Base-by-base conservation (phyloP, 345 rosid species). In the Hypericum androsaemum region DNA sequence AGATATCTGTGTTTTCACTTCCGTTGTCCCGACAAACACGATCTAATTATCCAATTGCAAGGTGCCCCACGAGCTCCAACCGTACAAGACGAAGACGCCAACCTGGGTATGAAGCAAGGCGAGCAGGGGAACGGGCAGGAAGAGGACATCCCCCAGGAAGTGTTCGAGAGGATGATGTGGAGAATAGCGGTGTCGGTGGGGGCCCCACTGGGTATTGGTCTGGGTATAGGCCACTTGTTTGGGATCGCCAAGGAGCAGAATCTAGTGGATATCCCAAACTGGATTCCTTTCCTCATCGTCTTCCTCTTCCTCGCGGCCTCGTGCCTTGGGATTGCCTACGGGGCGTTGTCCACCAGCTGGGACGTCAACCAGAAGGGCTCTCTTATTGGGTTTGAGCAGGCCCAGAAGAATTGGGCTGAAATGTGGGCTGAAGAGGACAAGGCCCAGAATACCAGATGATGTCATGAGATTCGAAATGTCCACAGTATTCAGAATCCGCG, bases 311-410 rank as follows among this genome's bases (percentile, higher is more conserved):
- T 86, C 51, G 88, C 86, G 12, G 54, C 82, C 3, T 83, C 95
- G 14, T 60, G 81, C 2, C 64, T 80, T 12, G 90, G 95, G 64
- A 66, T 86, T 41, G 94, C 89, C 16, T 89, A 86, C 15, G 95
- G 97, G 13, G 63, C 84, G 50, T 58, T 89, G 60, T 89, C 97
- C 38, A 62, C 86, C 2, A 83, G 89, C 60, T 65, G 80, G 79
- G 88, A 89, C 66, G 69, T 76, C n/a, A 60, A 77, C 41, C 63
- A 53, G 71, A 64, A 69, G 32, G 87, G 83, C 7, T 83, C 94
- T 6, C 3, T 72, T 42, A 71, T 86, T 48, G 97, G 97, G 46
- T 15, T 89, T 0, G 79, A 86, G 12, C 88, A 83, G 61, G 79
- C 73, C 40, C 68, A 73, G 59, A 58, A 58, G 61, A 80, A 89